Evolutionary conservation across 2,329 filamentous ascomycete genomes (phyloP).

Genomic region (Verticillium zaregamsianum): DNA sequence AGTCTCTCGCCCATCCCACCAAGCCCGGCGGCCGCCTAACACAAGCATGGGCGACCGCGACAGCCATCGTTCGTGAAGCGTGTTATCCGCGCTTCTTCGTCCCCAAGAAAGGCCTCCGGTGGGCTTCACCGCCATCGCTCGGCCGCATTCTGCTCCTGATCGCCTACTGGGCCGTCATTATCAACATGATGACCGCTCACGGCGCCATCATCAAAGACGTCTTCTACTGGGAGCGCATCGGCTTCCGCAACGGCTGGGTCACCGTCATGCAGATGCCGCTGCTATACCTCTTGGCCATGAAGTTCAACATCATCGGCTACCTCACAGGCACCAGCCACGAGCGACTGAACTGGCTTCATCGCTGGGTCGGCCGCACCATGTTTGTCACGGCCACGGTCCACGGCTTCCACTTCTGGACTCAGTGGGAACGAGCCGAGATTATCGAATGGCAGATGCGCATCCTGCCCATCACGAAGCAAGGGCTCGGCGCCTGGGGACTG

Average conservation of each 20-base stretch:
- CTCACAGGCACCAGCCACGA: conserved; percentile 63
- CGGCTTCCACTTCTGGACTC: conserved; percentile 63
- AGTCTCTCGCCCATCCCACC: conserved; percentile 35
- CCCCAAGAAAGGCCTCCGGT: conserved; percentile 39
- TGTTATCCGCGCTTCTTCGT: conserved; percentile 51
- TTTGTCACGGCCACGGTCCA: conserved; percentile 65
- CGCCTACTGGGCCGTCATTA: conserved; percentile 55
- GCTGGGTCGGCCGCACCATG: conserved; percentile 67
- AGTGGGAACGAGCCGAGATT: conserved; percentile 59
- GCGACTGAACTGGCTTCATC: conserved; percentile 68
- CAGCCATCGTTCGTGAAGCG: conserved; percentile 52
- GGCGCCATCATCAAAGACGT: conserved; percentile 45
- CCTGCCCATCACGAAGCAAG: conserved; percentile 28
- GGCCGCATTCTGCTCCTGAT: conserved; percentile 51
- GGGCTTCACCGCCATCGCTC: conserved; percentile 54
- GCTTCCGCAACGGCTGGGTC: conserved; percentile 65
- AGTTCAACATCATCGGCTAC: conserved; percentile 54
- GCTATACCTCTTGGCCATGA: conserved; percentile 58
- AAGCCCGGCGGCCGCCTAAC: conserved; percentile 40
- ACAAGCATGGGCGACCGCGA: conserved; percentile 55
- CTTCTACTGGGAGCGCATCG: conserved; percentile 61
- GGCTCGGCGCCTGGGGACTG: conserved; percentile 20
- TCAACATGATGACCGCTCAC: conserved; percentile 49
- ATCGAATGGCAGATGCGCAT: conserved; percentile 56
- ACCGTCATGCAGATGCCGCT: conserved; percentile 61